phyloP scores from a whole-genome alignment of 2,329 filamentous ascomycete species.

The Ophiostoma quercus region DNA sequence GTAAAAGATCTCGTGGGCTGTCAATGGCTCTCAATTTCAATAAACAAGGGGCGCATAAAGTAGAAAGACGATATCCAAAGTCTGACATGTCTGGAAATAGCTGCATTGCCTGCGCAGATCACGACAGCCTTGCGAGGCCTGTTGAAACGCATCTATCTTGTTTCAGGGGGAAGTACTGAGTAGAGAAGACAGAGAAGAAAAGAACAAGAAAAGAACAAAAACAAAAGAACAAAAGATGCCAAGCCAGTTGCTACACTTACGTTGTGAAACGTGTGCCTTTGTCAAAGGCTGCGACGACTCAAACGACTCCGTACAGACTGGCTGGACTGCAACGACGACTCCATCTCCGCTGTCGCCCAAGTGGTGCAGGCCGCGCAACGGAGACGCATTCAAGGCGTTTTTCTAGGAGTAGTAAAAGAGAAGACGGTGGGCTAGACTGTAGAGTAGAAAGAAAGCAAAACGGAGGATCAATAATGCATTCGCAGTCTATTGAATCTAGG shows the following conservation, averaged over 20 bases:
- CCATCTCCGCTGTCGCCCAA: conserved; percentile 1
- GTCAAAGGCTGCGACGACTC: not conserved
- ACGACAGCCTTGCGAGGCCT: conserved; percentile 1
- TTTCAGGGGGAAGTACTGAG: not conserved
- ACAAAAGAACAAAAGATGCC: not conserved
- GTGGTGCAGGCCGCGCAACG: not conserved
- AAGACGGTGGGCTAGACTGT: not conserved
- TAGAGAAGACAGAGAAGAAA: not conserved
- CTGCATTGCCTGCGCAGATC: not conserved
- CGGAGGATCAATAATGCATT: not conserved
- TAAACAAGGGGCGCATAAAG: not conserved
- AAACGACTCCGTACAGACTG: too few species aligned
- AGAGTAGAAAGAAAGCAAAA: not conserved
- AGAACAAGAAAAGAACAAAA: not conserved
- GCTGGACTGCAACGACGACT: not conserved
- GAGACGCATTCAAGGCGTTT: not conserved
- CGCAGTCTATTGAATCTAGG: not conserved
- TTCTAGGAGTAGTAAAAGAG: not conserved
- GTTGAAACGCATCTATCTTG: not conserved
- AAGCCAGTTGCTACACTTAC: not conserved
- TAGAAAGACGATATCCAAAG: not conserved
- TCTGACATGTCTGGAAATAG: not conserved
- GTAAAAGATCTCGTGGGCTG: too few species aligned
- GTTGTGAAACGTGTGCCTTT: conserved; percentile 3
- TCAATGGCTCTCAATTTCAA: not conserved